Evolutionary conservation across 2,329 filamentous ascomycete species (phyloP).

Genomic region (Dactylellina haptotyla): DNA sequence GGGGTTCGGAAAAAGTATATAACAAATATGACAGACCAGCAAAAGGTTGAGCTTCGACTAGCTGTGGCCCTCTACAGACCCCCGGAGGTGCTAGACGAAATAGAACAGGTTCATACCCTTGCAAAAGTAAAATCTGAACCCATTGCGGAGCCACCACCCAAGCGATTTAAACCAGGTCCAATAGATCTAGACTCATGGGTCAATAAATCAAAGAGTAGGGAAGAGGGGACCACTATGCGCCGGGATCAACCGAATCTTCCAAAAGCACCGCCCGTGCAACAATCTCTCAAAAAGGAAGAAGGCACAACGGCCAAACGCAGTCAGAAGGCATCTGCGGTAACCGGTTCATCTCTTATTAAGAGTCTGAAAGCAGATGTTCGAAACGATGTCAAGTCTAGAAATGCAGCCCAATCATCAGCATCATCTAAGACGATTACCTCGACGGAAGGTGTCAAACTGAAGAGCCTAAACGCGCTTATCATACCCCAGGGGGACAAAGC

Average conservation of each 20-base stretch:
- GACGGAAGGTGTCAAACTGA: slow-evolving; percentile 42
- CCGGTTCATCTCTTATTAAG: slow-evolving; percentile 32
- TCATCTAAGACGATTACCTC: slow-evolving; percentile 38
- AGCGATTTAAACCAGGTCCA: slow-evolving; percentile 27
- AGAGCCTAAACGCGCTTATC: slow-evolving; percentile 42
- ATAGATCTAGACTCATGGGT: slow-evolving; percentile 34
- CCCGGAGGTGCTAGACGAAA: slow-evolving; percentile 65
- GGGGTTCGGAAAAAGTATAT: slow-evolving; percentile 68
- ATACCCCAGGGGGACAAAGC: slow-evolving; percentile 37
- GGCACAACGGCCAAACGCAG: slow-evolving; percentile 1
- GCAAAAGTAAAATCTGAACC: slow-evolving; percentile 67
- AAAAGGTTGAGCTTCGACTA: slow-evolving; percentile 82
- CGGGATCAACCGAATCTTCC: neutral
- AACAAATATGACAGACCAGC: slow-evolving; percentile 83
- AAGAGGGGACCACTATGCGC: neutral
- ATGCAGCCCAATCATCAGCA: slow-evolving; percentile 1
- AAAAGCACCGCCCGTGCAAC: neutral
- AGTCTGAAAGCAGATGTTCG: slow-evolving; percentile 36
- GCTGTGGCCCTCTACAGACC: slow-evolving; percentile 62
- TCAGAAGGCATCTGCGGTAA: neutral
- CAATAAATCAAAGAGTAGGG: slow-evolving; percentile 19
- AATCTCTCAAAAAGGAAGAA: slow-evolving; percentile 20
- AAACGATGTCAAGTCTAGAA: slow-evolving; percentile 41
- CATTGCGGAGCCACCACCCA: slow-evolving; percentile 25
- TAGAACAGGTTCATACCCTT: neutral